Percentiles rank a stretch among this genome's conserved stretches.
Evolutionary conservation across 352 stramenopile genomes (phyloP).

Genomic region (Globisporangium emineosum): DNA sequence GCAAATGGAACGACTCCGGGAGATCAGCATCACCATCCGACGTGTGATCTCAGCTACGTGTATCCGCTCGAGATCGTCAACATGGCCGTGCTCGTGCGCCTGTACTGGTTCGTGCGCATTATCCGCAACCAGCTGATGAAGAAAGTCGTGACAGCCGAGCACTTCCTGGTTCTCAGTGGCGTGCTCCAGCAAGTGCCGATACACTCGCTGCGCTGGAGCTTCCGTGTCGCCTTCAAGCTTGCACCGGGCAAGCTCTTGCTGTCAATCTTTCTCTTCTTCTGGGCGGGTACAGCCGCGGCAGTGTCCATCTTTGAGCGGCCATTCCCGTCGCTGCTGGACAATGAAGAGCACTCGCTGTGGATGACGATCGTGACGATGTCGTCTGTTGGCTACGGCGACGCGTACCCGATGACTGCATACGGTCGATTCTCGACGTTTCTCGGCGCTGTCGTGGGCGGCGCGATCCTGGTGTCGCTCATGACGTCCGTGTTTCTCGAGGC

Average conservation of each 20-base stretch:
- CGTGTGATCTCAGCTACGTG: constrained; percentile 43
- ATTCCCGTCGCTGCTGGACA: constrained; percentile 51
- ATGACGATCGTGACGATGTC: constrained; percentile 65
- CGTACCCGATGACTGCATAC: constrained; percentile 46
- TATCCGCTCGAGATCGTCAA: constrained; percentile 68
- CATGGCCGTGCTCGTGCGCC: constrained; percentile 48
- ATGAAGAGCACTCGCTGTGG: constrained; percentile 60
- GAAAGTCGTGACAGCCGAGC: constrained; percentile 29
- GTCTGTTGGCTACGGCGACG: constrained; percentile 55
- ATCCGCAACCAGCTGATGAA: constrained; percentile 50
- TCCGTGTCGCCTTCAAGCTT: constrained; percentile 47
- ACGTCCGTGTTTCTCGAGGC: constrained; percentile 59
- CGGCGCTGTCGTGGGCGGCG: constrained; percentile 48
- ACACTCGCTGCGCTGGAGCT: constrained; percentile 56
- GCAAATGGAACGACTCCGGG: neutral
- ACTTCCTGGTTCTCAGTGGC: constrained; percentile 24
- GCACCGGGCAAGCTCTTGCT: constrained; percentile 35
- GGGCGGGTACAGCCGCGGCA: constrained; percentile 39
- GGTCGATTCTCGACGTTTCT: constrained; percentile 44
- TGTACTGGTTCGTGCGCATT: constrained; percentile 60
- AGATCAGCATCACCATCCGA: neutral
- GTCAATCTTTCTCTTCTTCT: constrained; percentile 43
- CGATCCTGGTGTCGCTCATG: constrained; percentile 56
- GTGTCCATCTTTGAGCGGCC: constrained; percentile 62
- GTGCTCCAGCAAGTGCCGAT: constrained; percentile 29